Conservation (phyloP, 148 eudicot species). For the Cornus controversa region DNA sequence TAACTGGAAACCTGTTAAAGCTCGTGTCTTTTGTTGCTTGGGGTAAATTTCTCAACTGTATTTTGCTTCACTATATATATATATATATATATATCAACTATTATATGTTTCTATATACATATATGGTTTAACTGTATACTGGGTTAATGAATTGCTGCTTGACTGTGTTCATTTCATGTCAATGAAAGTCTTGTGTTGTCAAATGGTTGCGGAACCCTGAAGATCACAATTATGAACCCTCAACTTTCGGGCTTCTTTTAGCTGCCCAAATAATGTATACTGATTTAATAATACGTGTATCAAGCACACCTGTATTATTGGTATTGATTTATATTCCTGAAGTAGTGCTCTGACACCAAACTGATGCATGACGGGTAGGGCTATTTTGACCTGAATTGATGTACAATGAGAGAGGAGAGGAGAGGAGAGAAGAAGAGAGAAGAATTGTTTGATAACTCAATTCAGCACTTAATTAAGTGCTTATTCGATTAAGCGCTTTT, state of each 20-base stretch:
- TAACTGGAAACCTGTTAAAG: conserved; percentile 2
- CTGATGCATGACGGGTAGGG: no score
- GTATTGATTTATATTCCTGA: neutral
- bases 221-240: no score
- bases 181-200: neutral
- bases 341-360: no score
- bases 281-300: no score
- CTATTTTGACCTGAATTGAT: no score
- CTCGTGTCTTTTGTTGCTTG: conserved; percentile 4
- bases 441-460: no score
- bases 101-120: neutral
- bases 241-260: neutral
- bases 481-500: no score
- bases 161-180: neutral
- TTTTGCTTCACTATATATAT: neutral
- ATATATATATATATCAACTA: neutral
- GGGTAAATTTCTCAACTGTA: neutral
- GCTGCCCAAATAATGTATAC: neutral
- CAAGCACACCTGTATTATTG: neutral
- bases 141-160: neutral
- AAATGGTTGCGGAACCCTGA: no score
- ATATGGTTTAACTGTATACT: no score
- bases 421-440: no score
- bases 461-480: no score
- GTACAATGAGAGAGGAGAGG: no score